Evolutionary conservation across 352 stramenopile genomes (phyloP).

Genomic region (Aphanomyces euteiches): DNA sequence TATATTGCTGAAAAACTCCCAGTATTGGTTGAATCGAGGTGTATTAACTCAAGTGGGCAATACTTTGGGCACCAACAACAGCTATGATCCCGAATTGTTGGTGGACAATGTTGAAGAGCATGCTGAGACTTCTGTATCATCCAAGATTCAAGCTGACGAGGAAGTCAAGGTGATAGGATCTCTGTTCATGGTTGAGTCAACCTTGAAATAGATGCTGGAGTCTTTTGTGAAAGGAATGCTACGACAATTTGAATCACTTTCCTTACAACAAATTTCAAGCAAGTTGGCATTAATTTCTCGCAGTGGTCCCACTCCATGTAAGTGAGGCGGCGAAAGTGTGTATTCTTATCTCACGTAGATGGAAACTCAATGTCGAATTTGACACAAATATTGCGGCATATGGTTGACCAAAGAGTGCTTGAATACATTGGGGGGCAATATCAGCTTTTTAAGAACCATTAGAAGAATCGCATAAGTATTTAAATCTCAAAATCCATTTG

Average conservation of each 20-base stretch:
- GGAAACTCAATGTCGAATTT: slow-evolving; percentile 80
- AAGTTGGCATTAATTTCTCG: slow-evolving; percentile 88
- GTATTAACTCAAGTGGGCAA: slow-evolving; percentile 41
- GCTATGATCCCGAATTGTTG: slow-evolving; percentile 44
- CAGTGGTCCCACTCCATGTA: slow-evolving; percentile 71
- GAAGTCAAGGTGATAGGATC: slow-evolving; percentile 61
- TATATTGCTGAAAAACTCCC: slow-evolving; percentile 50
- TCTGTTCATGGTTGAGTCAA: not conserved
- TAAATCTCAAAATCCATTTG: too few species aligned
- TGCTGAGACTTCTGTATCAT: slow-evolving; percentile 82
- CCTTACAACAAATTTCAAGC: slow-evolving; percentile 92
- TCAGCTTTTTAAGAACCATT: slow-evolving; percentile 43
- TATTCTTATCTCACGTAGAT: slow-evolving; percentile 40
- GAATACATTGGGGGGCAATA: slow-evolving; percentile 65
- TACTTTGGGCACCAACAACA: slow-evolving; percentile 2
- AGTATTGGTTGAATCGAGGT: slow-evolving; percentile 71
- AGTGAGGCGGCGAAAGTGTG: slow-evolving; percentile 28
- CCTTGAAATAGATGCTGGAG: slow-evolving; percentile 62
- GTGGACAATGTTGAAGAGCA: slow-evolving; percentile 55
- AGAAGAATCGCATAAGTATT: not conserved
- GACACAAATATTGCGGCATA: slow-evolving; percentile 56
- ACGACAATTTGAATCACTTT: slow-evolving; percentile 89
- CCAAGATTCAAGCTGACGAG: slow-evolving; percentile 87
- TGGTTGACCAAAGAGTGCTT: slow-evolving; percentile 69
- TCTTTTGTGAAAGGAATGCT: slow-evolving; percentile 96